A percentile compares a stretch with the other conserved stretches of the same genome.
phyloP scores from a whole-genome alignment of 345 rosid genomes.

The Erysimum cheiranthoides region DNA sequence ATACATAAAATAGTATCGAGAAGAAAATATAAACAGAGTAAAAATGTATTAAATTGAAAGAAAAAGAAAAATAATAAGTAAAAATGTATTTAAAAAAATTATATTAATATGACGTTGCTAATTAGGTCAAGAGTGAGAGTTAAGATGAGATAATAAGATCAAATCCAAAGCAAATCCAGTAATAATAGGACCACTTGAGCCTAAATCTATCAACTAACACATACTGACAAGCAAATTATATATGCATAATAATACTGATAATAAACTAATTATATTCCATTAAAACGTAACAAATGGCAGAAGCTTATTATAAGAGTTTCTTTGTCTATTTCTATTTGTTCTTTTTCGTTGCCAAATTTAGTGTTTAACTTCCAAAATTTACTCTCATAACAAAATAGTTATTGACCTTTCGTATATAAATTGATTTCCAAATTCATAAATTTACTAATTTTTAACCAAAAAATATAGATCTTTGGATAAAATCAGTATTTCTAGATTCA shows the following conservation, averaged over 20 bases:
- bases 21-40: too few relatives aligned
- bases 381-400: background rate
- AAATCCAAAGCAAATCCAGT: conserved; percentile 29
- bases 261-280: conserved; percentile 3
- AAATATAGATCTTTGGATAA: too few relatives aligned
- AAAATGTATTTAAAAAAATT: too few relatives aligned
- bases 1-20: too few relatives aligned
- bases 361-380: background rate
- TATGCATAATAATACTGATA: background rate
- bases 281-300: conserved; percentile 5
- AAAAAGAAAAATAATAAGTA: too few relatives aligned
- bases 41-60: too few relatives aligned
- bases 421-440: background rate
- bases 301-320: conserved; percentile 18
- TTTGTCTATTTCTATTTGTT: conserved; percentile 25
- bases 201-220: conserved; percentile 24
- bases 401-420: background rate
- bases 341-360: conserved; percentile 2
- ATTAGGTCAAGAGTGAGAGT: conserved; percentile 14
- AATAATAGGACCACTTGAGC: background rate
- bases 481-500: too few relatives aligned
- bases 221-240: conserved; percentile 10
- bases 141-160: background rate
- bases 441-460: background rate
- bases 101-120: background rate